Percentiles rank a stretch among this genome's conserved stretches.
These are phyloP conservation scores for Dactylorhiza incarnata DNA, from an alignment of 106 monocot genomes.

Conservation along the genomic window DNA sequence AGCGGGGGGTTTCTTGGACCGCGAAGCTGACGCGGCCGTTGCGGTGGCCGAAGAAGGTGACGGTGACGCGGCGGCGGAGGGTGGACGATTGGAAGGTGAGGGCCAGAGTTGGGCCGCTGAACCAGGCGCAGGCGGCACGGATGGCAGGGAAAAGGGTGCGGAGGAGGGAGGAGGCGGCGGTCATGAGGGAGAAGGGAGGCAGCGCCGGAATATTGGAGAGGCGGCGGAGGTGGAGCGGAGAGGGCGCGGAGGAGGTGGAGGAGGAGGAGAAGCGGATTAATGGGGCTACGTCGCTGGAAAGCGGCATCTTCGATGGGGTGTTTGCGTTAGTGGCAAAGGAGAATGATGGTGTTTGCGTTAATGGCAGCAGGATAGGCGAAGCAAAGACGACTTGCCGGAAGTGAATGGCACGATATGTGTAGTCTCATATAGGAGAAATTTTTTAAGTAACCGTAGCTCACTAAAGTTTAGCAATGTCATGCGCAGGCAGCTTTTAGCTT, in stretches of 20 bases:
- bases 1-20: conserved; percentile 25
- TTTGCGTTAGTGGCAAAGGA: not conserved
- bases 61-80: conserved; percentile 13
- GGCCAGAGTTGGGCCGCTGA: not conserved
- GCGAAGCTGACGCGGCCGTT: conserved; percentile 43
- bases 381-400: too few relatives aligned
- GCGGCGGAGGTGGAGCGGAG: conserved; percentile 6
- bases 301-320: not conserved
- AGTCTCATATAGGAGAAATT: too few relatives aligned
- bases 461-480: too few relatives aligned
- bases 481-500: too few relatives aligned
- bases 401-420: too few relatives aligned
- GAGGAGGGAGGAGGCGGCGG: conserved; percentile 11
- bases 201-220: too few relatives aligned
- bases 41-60: conserved; percentile 48
- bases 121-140: conserved; percentile 13
- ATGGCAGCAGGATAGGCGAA: not conserved
- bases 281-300: not conserved
- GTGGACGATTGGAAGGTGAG: not conserved
- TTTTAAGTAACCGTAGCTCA: too few relatives aligned
- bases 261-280: not conserved
- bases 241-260: not conserved
- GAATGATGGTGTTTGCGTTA: conserved; percentile 2
- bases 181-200: not conserved
- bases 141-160: conserved; percentile 24